Conservation (phyloP, 108 stramenopile genomes). For the Cyclotella sp. region DNA sequence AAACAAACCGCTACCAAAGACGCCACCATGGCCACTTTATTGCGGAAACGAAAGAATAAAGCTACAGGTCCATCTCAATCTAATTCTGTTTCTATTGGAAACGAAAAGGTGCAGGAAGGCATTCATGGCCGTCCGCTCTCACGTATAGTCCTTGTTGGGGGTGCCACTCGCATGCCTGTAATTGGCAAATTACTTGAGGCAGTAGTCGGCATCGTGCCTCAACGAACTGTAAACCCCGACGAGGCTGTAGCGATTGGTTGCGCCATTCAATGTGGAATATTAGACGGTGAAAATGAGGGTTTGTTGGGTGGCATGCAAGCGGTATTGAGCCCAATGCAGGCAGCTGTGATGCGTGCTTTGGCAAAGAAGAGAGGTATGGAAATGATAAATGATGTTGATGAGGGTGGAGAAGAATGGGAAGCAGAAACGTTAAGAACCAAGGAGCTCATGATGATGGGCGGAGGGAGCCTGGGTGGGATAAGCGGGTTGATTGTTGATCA, state of each 20-base stretch:
- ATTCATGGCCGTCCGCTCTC: constrained; percentile 85
- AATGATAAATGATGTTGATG: neutral
- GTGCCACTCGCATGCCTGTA: constrained; percentile 89
- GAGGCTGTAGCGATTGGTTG: constrained; percentile 90
- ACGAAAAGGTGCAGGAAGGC: constrained; percentile 69
- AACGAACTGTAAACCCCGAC: constrained; percentile 85
- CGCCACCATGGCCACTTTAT: constrained; percentile 35
- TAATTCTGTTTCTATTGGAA: constrained; percentile 19
- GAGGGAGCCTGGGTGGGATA: constrained; percentile 3
- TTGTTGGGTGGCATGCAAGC: constrained; percentile 62
- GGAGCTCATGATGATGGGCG: constrained; percentile 16
- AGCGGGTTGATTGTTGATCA: constrained; percentile 26
- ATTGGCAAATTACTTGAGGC: constrained; percentile 76
- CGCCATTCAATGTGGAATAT: constrained; percentile 89
- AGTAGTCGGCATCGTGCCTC: constrained; percentile 77
- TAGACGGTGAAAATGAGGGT: constrained; percentile 83
- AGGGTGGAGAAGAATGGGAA: constrained; percentile 10
- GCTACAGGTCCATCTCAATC: constrained; percentile 7
- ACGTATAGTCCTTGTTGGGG: constrained; percentile 87
- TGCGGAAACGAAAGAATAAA: constrained; percentile 31
- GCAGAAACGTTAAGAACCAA: neutral
- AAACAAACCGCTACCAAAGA: constrained; percentile 60
- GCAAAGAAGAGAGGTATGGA: constrained; percentile 61
- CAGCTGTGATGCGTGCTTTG: constrained; percentile 81
- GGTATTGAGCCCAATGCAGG: constrained; percentile 88